Evolutionary conservation across 805 yeast species (phyloP), one percentile per base, ranked within the genome.

Genomic region (Metschnikowia peoriensis): DNA sequence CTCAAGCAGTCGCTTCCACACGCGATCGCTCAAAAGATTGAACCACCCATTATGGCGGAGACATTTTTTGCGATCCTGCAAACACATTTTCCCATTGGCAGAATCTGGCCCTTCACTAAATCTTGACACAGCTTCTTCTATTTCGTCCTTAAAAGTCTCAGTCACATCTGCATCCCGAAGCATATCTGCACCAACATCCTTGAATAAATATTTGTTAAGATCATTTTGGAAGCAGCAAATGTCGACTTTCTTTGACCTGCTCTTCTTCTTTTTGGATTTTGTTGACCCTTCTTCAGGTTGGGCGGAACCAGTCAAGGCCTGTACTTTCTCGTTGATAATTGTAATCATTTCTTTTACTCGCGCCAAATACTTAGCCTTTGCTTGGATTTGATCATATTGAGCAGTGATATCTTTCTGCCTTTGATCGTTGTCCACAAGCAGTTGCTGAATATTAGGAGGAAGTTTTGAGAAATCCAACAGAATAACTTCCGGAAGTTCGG

Each of bases 51-150:
- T 72, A 56, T 85, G 90, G 44, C 79, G 76, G 3, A 62, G 62
- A 62, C 90, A 85, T 57, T 81, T 83, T 49, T 77, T 72, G 54
- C 78, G 78, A 46, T 84, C 88, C 9, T 70, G 64, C 7, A 82
- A 61, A 59, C 89, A 85, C 1, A 80, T 46, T 15, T 37, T 48
- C n/a, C 40, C 41, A 28, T 15, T 6, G 16, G 17, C 15, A 6
- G 35, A 35, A 7, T 27, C 35, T 22, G 41, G 6, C 5, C 58
- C 62, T 12, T 52, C 62, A 1, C 42, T n/a, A 56, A 58, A 42
- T n/a, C 39, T 10, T 37, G 44, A 28, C 28, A 60, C 61, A 27
- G 60, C 44, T 2, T 62, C 55, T 6, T 59, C 57, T 8, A 60
- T 55, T 27, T 62, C 66, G 1, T 47, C 44, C 17, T 58, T 52